These are phyloP conservation scores for Pezicula radicicola DNA, from an alignment of 2,329 filamentous ascomycete species.

Conservation along the genomic window DNA sequence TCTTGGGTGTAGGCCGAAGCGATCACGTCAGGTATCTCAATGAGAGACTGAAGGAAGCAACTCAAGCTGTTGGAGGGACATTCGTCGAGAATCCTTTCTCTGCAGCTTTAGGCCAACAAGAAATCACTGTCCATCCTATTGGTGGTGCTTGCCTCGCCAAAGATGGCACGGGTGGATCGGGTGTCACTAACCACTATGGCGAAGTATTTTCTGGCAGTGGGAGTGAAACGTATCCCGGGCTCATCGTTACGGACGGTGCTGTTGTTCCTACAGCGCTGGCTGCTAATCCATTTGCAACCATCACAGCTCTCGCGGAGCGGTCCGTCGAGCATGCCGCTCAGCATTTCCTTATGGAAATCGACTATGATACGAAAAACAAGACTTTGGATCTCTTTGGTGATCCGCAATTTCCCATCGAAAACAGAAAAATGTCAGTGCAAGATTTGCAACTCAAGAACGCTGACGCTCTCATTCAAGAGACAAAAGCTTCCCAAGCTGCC, in stretches of 20 bases:
- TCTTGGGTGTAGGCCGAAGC: slow-evolving; percentile 54
- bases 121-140: slow-evolving; percentile 65
- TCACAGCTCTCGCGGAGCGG: slow-evolving; percentile 65
- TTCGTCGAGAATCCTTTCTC: slow-evolving; percentile 58
- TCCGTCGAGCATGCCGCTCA: slow-evolving; percentile 50
- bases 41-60: slow-evolving; percentile 48
- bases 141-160: slow-evolving; percentile 61
- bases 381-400: slow-evolving; percentile 52
- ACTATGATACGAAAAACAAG: slow-evolving; percentile 41
- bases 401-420: slow-evolving; percentile 31
- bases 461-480: slow-evolving; percentile 32
- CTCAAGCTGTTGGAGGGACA: slow-evolving; percentile 55
- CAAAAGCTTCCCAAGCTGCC: slow-evolving; percentile 31
- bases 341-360: slow-evolving; percentile 39
- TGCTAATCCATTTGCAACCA: slow-evolving; percentile 68
- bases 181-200: slow-evolving; percentile 60
- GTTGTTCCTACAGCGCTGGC: slow-evolving; percentile 59
- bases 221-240: slow-evolving; percentile 48
- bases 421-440: slow-evolving; percentile 28
- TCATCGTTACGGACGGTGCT: slow-evolving; percentile 61
- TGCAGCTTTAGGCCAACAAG: slow-evolving; percentile 50
- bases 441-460: slow-evolving; percentile 35
- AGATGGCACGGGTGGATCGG: slow-evolving; percentile 53
- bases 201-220: slow-evolving; percentile 54
- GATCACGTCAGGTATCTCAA: slow-evolving; percentile 53